phyloP scores from a whole-genome alignment of 192 early-diverging fungal species.

The Entrophospora sp. region DNA sequence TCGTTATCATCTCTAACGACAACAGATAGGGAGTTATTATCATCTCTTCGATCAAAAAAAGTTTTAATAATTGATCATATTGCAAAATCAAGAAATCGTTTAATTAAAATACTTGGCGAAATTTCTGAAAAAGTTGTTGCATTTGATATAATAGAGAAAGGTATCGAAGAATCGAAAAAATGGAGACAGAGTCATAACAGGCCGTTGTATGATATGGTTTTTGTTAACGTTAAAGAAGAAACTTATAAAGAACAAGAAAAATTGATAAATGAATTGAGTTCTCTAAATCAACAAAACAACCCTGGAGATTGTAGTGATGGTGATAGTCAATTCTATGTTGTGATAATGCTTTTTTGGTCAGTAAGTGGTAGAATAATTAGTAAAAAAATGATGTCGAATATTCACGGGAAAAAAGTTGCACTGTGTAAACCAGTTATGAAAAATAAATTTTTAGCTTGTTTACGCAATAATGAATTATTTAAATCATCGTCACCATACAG shows the following conservation, averaged over 20 bases:
- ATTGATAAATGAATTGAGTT: constrained; percentile 22
- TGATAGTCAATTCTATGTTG: constrained; percentile 24
- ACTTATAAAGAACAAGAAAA: constrained; percentile 18
- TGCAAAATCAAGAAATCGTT: neutral
- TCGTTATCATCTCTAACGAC: neutral
- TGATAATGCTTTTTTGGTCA: constrained; percentile 29
- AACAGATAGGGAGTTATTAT: constrained; percentile 3
- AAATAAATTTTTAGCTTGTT: constrained; percentile 26
- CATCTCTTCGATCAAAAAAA: constrained; percentile 12
- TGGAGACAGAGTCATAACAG: too few relatives aligned
- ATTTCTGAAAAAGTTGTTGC: constrained; percentile 17
- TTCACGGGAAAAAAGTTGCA: constrained; percentile 17
- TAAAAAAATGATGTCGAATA: constrained; percentile 24
- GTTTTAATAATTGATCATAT: constrained; percentile 19
- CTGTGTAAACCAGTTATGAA: constrained; percentile 29
- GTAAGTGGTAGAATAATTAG: constrained; percentile 26
- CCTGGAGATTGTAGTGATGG: constrained; percentile 7
- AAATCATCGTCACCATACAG: neutral
- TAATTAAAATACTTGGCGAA: neutral
- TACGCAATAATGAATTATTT: constrained; percentile 20
- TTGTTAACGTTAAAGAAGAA: constrained; percentile 20
- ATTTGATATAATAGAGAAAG: constrained; percentile 20
- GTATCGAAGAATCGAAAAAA: constrained; percentile 20
- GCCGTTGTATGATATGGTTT: constrained; percentile 27
- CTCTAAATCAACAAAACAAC: too few relatives aligned